A percentile compares a stretch with the other conserved stretches of the same genome.
Evolutionary conservation across 2,329 filamentous ascomycete genomes (phyloP).

Genomic region (Hypoxylon sp.): DNA sequence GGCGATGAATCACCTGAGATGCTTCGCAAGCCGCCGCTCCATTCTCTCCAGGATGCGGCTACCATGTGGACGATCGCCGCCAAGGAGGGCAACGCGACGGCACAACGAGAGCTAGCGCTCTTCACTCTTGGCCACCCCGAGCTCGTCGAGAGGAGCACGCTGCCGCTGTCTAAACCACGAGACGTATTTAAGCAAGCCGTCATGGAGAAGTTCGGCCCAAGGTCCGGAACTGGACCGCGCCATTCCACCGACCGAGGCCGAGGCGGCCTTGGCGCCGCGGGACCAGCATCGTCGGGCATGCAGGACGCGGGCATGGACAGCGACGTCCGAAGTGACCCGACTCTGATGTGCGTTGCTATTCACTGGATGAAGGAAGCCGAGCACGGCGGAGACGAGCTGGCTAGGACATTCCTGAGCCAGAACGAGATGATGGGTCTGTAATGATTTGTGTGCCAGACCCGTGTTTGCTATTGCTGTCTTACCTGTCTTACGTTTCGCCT

Average conservation of each 20-base stretch:
- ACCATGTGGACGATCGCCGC: slow-evolving; percentile 93
- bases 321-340: slow-evolving; percentile 76
- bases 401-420: slow-evolving; percentile 82
- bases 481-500: slow-evolving; percentile 32
- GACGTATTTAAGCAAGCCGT: slow-evolving; percentile 92
- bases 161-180: slow-evolving; percentile 82
- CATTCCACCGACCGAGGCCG: slow-evolving; percentile 44
- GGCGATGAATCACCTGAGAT: slow-evolving; percentile 47
- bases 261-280: slow-evolving; percentile 40
- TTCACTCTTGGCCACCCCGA: slow-evolving; percentile 94
- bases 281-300: slow-evolving; percentile 39
- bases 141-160: slow-evolving; percentile 78
- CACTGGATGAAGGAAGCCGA: slow-evolving; percentile 97
- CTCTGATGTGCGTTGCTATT: slow-evolving; percentile 90
- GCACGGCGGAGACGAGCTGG: slow-evolving; percentile 84
- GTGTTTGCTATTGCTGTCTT: slow-evolving; percentile 2
- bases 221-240: slow-evolving; percentile 45
- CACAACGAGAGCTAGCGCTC: slow-evolving; percentile 90
- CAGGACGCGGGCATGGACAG: slow-evolving; percentile 49
- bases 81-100: slow-evolving; percentile 86
- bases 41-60: slow-evolving; percentile 81
- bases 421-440: slow-evolving; percentile 51
- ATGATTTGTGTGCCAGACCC: slow-evolving; percentile 29
- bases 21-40: slow-evolving; percentile 62
- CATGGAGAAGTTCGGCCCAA: slow-evolving; percentile 71